Evolutionary conservation across 305 asterid genomes (phyloP), one percentile per base, ranked within the genome.

Genomic region (Nicotiana rustica): DNA sequence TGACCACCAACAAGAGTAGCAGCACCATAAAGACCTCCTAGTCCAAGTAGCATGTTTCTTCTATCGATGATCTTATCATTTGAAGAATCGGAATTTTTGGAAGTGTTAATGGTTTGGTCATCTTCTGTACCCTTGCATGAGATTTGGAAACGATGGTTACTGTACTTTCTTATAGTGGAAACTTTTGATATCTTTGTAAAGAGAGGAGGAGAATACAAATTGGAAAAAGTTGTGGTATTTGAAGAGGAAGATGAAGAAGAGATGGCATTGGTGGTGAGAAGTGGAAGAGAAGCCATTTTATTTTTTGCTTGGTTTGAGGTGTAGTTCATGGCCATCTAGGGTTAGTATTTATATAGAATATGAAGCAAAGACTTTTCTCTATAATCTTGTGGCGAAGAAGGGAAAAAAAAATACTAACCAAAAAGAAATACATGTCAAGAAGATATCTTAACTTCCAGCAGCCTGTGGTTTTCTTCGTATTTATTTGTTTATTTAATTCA

Each of bases 21-120:
- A 1, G 90, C 90, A 25, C 96, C 91, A 29, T 92, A 90, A 4
- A 93, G 83, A 33, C 95, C 93, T 29, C 97, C 92, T 35, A 92
- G 66, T 0, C 94, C 96, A 4, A 92, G 66, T 19, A 93, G 90
- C 82, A 91, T 52, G 82, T 90, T 87, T 77, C 93, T 88, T 82
- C 96, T 78, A 52, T 91, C 94, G 0, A 89, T 71, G 0, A 89
- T 71, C 76, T 83, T 86, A 9, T 73, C 68, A 10, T 9, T 21
- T 49, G 52, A 49, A 71, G 73, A 25, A 33, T 84, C 67, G 1
- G 2, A 15, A 12, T 14, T 8, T 55, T 59, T 85, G 13, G 83
- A 62, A 17, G 62, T 71, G 55, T 85, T 44, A 12, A 61, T 62
- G 38, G 62, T 69, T 64, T 73, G 62, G 8, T 88, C 82, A 12